phyloP scores from a whole-genome alignment of 1,284 basidiomycete species.

The Puccinia novopanici region DNA sequence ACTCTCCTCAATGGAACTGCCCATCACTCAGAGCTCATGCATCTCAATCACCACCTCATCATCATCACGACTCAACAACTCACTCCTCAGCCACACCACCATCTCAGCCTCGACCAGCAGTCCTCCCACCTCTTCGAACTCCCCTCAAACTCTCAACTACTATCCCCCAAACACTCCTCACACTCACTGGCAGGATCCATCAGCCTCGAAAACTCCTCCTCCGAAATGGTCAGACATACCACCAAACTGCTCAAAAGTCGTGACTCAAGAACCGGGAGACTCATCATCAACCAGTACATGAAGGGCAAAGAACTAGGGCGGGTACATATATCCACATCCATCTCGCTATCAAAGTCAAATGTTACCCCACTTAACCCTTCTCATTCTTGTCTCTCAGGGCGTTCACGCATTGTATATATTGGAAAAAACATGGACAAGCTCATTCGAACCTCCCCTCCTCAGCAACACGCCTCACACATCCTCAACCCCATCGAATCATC shows the following conservation, averaged over 20 bases:
- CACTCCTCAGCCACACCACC: conserved; percentile 5
- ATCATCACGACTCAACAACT: neutral
- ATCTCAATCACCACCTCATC: conserved; percentile 26
- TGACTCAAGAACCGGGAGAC: conserved; percentile 44
- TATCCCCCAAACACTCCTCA: conserved; percentile 4
- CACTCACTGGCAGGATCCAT: conserved; percentile 2
- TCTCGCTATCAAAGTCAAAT: neutral
- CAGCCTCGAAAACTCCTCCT: neutral
- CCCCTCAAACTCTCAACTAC: neutral
- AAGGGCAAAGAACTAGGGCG: conserved; percentile 50
- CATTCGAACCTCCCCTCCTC: conserved; percentile 32
- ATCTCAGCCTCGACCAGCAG: conserved; percentile 27
- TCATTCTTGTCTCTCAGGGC: conserved; percentile 6
- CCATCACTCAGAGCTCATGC: neutral
- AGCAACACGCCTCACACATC: neutral
- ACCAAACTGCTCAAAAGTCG: conserved; percentile 48
- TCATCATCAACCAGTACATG: conserved; percentile 51
- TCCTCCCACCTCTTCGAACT: neutral
- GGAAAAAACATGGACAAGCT: conserved; percentile 51
- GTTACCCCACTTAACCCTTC: neutral
- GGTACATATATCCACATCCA: neutral
- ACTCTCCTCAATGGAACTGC: neutral
- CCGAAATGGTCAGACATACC: conserved; percentile 48
- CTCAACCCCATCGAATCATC: neutral
- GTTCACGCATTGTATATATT: conserved; percentile 50